phyloP scores from a whole-genome alignment of 2,329 filamentous ascomycete genomes.

The Aspergillus texensis region DNA sequence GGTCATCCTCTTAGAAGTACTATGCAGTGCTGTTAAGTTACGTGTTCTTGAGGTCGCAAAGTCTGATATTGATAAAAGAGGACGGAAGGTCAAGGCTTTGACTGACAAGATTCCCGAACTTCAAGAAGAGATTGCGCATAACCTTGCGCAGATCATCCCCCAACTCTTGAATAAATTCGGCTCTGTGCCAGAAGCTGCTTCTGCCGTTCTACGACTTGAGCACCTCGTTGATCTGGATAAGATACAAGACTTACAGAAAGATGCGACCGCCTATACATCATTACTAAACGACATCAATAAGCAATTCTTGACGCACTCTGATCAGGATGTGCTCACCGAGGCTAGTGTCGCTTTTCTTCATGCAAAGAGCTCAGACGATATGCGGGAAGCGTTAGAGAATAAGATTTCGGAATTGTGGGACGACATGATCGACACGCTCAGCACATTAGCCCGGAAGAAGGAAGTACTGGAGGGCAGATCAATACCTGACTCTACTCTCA shows the following conservation, averaged over 20 bases:
- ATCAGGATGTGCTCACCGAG: slow-evolving; percentile 81
- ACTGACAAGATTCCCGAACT: slow-evolving; percentile 67
- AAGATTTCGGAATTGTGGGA: slow-evolving; percentile 87
- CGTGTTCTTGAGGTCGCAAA: slow-evolving; percentile 69
- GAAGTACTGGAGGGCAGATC: slow-evolving; percentile 73
- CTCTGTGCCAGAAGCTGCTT: slow-evolving; percentile 82
- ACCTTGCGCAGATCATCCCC: slow-evolving; percentile 78
- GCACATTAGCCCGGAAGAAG: slow-evolving; percentile 69
- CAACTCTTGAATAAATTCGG: slow-evolving; percentile 90
- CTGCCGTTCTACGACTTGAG: slow-evolving; percentile 81
- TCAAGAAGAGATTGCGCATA: slow-evolving; percentile 76
- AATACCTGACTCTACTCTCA: slow-evolving; percentile 66
- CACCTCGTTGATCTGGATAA: slow-evolving; percentile 84
- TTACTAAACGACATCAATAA: slow-evolving; percentile 89
- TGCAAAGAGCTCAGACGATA: slow-evolving; percentile 81
- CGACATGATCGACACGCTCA: slow-evolving; percentile 72
- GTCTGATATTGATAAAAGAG: slow-evolving; percentile 57
- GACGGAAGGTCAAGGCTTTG: slow-evolving; percentile 60
- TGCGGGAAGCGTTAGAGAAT: slow-evolving; percentile 80
- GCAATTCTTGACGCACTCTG: slow-evolving; percentile 91
- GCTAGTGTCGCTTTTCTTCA: slow-evolving; percentile 81
- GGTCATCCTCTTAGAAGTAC: slow-evolving; percentile 79
- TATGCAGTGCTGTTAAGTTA: slow-evolving; percentile 79
- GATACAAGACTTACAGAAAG: slow-evolving; percentile 86
- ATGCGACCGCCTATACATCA: slow-evolving; percentile 75